Base-by-base conservation (phyloP, 257 asterid species). In the Plectranthus barbatus region DNA sequence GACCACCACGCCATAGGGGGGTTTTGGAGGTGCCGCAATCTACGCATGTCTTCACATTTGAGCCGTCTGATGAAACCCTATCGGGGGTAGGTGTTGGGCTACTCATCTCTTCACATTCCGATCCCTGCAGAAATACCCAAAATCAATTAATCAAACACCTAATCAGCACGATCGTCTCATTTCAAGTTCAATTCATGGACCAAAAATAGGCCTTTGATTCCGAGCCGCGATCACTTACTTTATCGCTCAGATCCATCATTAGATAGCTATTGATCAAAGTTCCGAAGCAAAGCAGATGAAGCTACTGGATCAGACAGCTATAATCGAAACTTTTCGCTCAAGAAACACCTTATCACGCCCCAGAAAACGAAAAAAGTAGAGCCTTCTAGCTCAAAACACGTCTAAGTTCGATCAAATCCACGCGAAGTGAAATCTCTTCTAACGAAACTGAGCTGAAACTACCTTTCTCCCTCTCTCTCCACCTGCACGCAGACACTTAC, bases 1-100 rank as follows among this genome's bases (percentile, higher is more conserved):
- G 97, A 70, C 99, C 99, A 60, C 99, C 95, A n/a, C 99, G 67
- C 97, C 99, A 92, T 8, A 92, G 94, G 4, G 99, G 99, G 33
- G 97, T 92, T 78, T 85, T 89, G 6, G 88, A 83, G 49, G 97
- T 85, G 36, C 99, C 97, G 20, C 97, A 92, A 80, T 89, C 96
- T 20, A 74, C 86, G 68, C 99, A 92, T 0, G 95, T 89, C 84
- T 84, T 92, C 23, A 80, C 42, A 53, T 77, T 78, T 44, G 79
- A 73, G 73, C 81, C 74, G 69, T 80, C 89, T 0, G 84, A 79
- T 68, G 88, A 75, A 51, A 52, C 75, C 80, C 87, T 84, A 50
- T 81, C 87, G 1, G 82, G 80, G 6, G 79, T 78, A n/a, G 77
- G 77, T 3, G 76, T 56, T 60, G 62, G 81, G 75, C 81, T 69